Conservation (phyloP, 2,329 filamentous ascomycete genomes). For the Sporothrix brasiliensis region DNA sequence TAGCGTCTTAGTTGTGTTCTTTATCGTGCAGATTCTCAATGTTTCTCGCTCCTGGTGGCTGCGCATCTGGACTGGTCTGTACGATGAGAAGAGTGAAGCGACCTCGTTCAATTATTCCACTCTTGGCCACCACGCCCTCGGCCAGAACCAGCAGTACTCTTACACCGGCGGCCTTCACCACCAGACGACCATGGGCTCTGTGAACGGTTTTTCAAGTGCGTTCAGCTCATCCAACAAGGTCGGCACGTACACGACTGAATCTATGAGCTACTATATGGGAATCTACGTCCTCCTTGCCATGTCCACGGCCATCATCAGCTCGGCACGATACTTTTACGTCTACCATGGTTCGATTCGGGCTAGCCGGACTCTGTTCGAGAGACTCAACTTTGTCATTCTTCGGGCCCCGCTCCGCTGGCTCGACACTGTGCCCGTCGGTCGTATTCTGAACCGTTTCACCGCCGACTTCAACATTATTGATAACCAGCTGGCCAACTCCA, state of each 20-base stretch:
- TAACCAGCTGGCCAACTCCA: slow-evolving; percentile 64
- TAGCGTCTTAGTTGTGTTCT: slow-evolving; percentile 56
- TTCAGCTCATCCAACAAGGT: background rate
- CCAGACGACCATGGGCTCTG: slow-evolving; percentile 46
- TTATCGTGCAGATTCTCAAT: slow-evolving; percentile 57
- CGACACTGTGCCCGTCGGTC: slow-evolving; percentile 76
- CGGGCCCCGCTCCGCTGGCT: slow-evolving; percentile 77
- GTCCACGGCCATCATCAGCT: slow-evolving; percentile 60
- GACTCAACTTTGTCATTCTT: slow-evolving; percentile 67
- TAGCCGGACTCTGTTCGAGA: slow-evolving; percentile 68
- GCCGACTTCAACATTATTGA: slow-evolving; percentile 76
- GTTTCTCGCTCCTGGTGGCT: slow-evolving; percentile 67
- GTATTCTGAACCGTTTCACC: slow-evolving; percentile 77
- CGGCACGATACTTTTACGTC: slow-evolving; percentile 64
- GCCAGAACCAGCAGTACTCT: slow-evolving; percentile 38
- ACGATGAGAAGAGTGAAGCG: slow-evolving; percentile 42
- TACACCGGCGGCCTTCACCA: slow-evolving; percentile 55
- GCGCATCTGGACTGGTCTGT: slow-evolving; percentile 60
- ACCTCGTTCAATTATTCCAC: slow-evolving; percentile 27
- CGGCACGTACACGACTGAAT: slow-evolving; percentile 38
- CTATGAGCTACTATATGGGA: slow-evolving; percentile 65
- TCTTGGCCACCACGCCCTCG: slow-evolving; percentile 25
- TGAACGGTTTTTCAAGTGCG: background rate
- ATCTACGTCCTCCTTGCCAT: slow-evolving; percentile 67
- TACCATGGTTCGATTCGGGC: slow-evolving; percentile 68